Conservation (phyloP, 106 monocot genomes). For the Ottelia alismoides region DNA sequence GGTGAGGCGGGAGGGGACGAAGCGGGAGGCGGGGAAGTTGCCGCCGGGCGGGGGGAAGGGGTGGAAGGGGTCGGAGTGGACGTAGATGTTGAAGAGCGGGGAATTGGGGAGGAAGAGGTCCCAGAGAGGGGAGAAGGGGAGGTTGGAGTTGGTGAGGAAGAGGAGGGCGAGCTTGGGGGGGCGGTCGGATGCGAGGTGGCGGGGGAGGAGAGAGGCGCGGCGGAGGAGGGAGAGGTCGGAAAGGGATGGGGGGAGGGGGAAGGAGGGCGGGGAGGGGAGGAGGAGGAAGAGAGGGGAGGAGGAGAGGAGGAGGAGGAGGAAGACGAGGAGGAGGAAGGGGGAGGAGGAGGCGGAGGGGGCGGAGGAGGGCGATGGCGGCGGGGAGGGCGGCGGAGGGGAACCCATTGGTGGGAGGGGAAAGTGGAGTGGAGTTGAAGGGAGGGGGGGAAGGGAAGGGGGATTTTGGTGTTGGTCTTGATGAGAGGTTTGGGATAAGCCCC, state of each 20-base stretch:
- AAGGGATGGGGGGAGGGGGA: constrained; percentile 76
- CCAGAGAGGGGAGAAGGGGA: constrained; percentile 67
- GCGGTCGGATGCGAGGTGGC: constrained; percentile 8
- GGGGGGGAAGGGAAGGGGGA: too few species aligned
- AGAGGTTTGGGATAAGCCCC: too few species aligned
- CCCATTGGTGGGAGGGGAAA: too few species aligned
- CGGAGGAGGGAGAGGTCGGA: constrained; percentile 39
- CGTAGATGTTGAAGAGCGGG: constrained; percentile 35
- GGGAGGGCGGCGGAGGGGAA: too few species aligned
- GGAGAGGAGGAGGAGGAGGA: constrained; percentile 41
- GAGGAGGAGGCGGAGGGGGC: constrained; percentile 32
- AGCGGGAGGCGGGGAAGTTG: constrained; percentile 33
- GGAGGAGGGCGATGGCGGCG: constrained; percentile 33
- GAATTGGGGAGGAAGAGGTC: constrained; percentile 47
- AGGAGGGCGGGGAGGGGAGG: constrained; percentile 13
- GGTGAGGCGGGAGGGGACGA: constrained; percentile 60
- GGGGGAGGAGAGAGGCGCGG: not conserved
- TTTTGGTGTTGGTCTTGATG: too few species aligned
- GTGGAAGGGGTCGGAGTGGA: constrained; percentile 17
- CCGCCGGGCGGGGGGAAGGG: not conserved
- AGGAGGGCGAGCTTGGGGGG: constrained; percentile 69
- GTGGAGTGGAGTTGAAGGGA: too few species aligned
- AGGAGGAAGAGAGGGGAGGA: constrained; percentile 48
- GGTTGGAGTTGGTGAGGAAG: constrained; percentile 72
- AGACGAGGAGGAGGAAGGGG: constrained; percentile 40